Conservation (phyloP, 768 basidiomycete genomes). For the Tubosaeta brunneosetosa region DNA sequence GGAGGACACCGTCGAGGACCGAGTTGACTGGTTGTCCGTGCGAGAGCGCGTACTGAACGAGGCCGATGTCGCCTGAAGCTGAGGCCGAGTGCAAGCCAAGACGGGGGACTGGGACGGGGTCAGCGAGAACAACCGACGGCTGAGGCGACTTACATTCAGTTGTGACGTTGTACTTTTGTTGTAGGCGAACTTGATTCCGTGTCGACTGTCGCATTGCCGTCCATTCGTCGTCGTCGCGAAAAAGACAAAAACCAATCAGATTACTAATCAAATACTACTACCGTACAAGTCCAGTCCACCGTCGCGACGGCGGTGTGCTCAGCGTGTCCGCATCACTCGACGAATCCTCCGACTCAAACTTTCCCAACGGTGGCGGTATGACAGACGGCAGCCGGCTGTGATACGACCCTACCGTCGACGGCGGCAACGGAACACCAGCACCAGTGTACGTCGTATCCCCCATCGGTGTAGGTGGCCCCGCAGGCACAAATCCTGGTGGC, state of each 20-base stretch:
- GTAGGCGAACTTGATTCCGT: constrained; percentile 24
- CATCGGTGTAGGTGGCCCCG: constrained; percentile 17
- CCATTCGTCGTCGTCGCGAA: constrained; percentile 6
- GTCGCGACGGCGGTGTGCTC: constrained; percentile 30
- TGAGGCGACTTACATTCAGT: constrained; percentile 43
- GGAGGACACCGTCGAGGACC: constrained; percentile 93
- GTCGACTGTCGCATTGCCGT: constrained; percentile 25
- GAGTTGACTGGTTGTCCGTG: constrained; percentile 97
- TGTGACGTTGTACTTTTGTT: constrained; percentile 45
- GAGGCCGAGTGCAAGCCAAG: constrained; percentile 76
- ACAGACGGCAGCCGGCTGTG: constrained; percentile 25
- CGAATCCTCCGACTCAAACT: constrained; percentile 26
- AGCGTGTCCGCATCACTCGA: constrained; percentile 34
- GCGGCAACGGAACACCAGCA: constrained; percentile 29
- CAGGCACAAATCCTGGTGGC: constrained; percentile 37
- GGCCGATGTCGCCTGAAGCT: constrained; percentile 82
- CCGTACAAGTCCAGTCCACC: constrained; percentile 2
- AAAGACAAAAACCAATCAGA: constrained; percentile 2
- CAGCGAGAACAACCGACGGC: neutral
- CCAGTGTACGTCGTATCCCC: constrained; percentile 21
- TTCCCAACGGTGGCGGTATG: constrained; percentile 27
- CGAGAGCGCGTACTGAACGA: constrained; percentile 87
- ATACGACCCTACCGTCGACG: constrained; percentile 25
- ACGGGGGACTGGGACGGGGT: constrained; percentile 53
- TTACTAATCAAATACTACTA: constrained; percentile 14